Evolutionary conservation across 169 alveolate species (phyloP), one percentile per base, ranked within the genome.

Genomic region (Perkinsus chesapeaki): DNA sequence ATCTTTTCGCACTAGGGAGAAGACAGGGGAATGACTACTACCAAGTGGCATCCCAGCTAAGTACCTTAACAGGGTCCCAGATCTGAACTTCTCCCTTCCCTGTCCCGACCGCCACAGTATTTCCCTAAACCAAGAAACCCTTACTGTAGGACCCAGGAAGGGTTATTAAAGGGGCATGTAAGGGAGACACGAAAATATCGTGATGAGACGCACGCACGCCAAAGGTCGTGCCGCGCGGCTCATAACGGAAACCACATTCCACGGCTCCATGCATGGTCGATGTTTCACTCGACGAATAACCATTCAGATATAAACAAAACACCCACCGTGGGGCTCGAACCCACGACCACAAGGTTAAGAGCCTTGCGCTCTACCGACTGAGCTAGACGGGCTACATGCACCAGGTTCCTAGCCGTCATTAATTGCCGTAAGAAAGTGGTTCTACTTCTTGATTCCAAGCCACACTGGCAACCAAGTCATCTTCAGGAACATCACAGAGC

Each of bases 291-390:
- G n/a, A n/a, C 60, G 60, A 43, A 43, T 43, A 43, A 9, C 5
- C 60, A 43, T 43, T n/a, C n/a, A n/a, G n/a, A n/a, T n/a, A n/a
- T n/a, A n/a, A n/a, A n/a, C n/a, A n/a, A 43, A 43, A 43, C 60
- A 43, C 60, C 60, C 60, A 43, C 60, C 60, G 60, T 43, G 99
- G 99, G 99, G 99, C 99, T 98, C 99, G 99, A 98, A 98, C 99
- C 99, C 99, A 96, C 98, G 99, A 98, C 99, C 99, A 98, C 99
- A 97, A 97, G 99, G 97, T 98, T 98, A 98, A 98, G 99, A 98
- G 99, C 97, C 99, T 97, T 97, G 99, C 99, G 99, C 99, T 98
- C 99, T 98, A 98, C 99, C 99, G 98, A 98, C 99, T 98, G 99
- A 98, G 99, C 99, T 98, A 98, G 98, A 98, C 99, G 98, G 99